These are phyloP conservation scores for Debaryomyces tyrocola DNA, from an alignment of 805 yeast genomes.

Conservation along the genomic window DNA sequence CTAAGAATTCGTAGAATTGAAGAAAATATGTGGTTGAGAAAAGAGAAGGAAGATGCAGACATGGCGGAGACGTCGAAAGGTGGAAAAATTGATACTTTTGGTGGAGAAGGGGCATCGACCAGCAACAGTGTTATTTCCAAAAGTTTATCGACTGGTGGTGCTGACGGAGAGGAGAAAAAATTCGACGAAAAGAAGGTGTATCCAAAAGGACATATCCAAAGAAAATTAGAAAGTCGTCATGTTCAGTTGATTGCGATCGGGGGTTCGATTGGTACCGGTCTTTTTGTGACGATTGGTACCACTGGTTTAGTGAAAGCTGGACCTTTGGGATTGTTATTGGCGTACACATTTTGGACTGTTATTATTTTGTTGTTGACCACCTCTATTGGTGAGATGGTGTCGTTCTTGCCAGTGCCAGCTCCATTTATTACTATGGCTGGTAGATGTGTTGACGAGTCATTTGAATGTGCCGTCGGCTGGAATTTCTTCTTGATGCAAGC, in stretches of 20 bases:
- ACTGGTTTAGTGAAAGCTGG: conserved; percentile 31
- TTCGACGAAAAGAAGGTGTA: neutral
- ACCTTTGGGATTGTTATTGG: conserved; percentile 33
- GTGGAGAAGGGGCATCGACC: neutral
- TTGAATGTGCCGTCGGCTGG: conserved; percentile 30
- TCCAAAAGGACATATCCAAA: conserved; percentile 2
- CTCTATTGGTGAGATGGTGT: conserved; percentile 40
- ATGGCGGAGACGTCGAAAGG: no score
- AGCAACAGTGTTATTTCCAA: neutral
- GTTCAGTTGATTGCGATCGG: conserved; percentile 12
- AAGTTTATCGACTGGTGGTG: neutral
- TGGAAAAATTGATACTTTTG: neutral
- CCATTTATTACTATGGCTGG: conserved; percentile 41
- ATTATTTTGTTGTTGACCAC: conserved; percentile 33
- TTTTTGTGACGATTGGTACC: conserved; percentile 36
- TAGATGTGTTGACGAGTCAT: conserved; percentile 37
- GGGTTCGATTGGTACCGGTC: conserved; percentile 21
- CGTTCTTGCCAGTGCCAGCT: conserved; percentile 34
- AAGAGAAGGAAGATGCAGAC: no score
- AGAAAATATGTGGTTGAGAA: no score
- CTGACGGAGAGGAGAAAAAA: neutral
- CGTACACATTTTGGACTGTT: conserved; percentile 33
- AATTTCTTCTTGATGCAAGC: conserved; percentile 45
- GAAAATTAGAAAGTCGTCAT: conserved; percentile 10
- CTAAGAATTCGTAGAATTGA: no score